phyloP scores from a whole-genome alignment of 2,329 filamentous ascomycete genomes.

The Stagonosporopsis cucurbitacearum region DNA sequence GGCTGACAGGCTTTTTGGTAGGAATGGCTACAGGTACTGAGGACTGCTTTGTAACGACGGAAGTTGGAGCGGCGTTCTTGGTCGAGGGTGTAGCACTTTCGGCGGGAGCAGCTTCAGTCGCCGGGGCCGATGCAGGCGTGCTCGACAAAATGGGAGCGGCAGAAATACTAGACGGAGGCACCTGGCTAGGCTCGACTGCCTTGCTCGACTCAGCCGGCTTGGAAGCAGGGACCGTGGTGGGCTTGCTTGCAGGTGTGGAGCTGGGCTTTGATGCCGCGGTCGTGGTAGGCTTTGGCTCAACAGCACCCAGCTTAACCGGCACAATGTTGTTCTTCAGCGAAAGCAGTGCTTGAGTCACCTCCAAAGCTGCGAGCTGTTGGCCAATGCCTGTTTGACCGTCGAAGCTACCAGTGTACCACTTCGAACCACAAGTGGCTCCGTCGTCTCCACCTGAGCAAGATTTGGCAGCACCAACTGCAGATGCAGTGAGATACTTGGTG shows the following conservation, averaged over 20 bases:
- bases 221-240: conserved; percentile 5
- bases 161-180: conserved; percentile 12
- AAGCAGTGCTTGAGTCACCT: conserved; percentile 54
- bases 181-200: neutral
- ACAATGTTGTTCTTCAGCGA: conserved; percentile 40
- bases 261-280: conserved; percentile 26
- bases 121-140: conserved; percentile 10
- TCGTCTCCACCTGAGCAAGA: conserved; percentile 52
- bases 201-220: conserved; percentile 18
- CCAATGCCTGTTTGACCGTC: conserved; percentile 53
- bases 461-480: conserved; percentile 52
- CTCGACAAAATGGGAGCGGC: conserved; percentile 3
- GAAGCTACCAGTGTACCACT: conserved; percentile 54
- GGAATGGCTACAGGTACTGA: conserved; percentile 10
- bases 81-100: conserved; percentile 14
- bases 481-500: conserved; percentile 48
- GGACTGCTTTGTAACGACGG: conserved; percentile 10
- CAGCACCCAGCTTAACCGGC: conserved; percentile 35
- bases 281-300: conserved; percentile 26
- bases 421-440: conserved; percentile 52
- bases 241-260: conserved; percentile 18
- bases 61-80: conserved; percentile 1
- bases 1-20: conserved; percentile 21
- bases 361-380: conserved; percentile 54
- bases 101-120: conserved; percentile 13